Evolutionary conservation across 768 basidiomycete genomes (phyloP).

Genomic region (Dacryopinax primogenitus): DNA sequence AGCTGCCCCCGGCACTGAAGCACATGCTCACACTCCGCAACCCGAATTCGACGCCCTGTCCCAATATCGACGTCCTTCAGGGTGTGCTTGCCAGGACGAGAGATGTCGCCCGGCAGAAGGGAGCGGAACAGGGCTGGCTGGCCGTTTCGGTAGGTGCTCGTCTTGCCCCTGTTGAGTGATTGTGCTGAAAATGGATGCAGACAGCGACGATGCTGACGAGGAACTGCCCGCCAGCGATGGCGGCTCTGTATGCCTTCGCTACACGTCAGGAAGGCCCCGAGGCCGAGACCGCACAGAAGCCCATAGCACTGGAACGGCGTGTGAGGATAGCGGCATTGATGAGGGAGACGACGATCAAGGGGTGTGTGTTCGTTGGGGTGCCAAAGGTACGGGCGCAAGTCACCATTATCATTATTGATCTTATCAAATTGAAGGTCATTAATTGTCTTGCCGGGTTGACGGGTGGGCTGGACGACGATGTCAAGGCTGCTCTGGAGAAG

Average conservation of each 20-base stretch:
- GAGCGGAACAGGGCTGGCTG: conserved; percentile 67
- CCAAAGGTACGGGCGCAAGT: conserved; percentile 48
- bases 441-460: conserved; percentile 64
- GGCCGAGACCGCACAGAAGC: conserved; percentile 25
- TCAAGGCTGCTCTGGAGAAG: conserved; percentile 56
- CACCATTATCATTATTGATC: conserved; percentile 6
- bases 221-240: conserved; percentile 67
- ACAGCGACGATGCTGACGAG: conserved; percentile 72
- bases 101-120: conserved; percentile 47
- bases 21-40: conserved; percentile 56
- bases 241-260: conserved; percentile 68
- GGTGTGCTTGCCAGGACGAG: conserved; percentile 49
- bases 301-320: conserved; percentile 40
- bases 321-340: conserved; percentile 69
- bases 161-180: conserved; percentile 13
- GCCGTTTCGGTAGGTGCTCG: conserved; percentile 50
- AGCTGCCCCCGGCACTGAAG: conserved; percentile 54
- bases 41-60: conserved; percentile 46
- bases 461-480: conserved; percentile 68
- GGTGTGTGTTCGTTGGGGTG: conserved; percentile 77
- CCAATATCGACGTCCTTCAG: conserved; percentile 41
- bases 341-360: conserved; percentile 81
- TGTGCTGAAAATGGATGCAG: conserved; percentile 32
- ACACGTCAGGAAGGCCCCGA: conserved; percentile 29
- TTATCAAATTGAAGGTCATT: conserved; percentile 47